Conservation (phyloP, 768 basidiomycete species). For the Boletus barrowsii region DNA sequence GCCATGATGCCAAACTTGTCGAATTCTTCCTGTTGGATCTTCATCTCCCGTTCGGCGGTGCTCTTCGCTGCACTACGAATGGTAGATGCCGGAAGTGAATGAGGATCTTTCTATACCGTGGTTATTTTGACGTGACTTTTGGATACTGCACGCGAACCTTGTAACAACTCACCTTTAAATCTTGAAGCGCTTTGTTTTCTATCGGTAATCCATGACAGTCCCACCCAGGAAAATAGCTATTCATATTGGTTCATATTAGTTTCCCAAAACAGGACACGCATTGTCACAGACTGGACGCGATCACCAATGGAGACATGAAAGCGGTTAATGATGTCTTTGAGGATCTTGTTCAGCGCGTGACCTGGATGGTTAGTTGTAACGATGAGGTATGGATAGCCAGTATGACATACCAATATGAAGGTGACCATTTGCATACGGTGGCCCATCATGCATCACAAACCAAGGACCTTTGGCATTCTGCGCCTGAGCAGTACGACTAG, state of each 20-base stretch:
- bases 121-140: background rate
- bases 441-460: conserved; percentile 93
- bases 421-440: conserved; percentile 96
- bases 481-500: conserved; percentile 41
- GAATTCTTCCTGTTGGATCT: conserved; percentile 77
- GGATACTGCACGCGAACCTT: background rate
- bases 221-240: conserved; percentile 95
- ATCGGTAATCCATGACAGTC: conserved; percentile 98
- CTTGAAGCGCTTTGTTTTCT: conserved; percentile 86
- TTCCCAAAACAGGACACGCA: background rate
- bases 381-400: background rate
- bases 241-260: background rate
- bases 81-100: conserved; percentile 48
- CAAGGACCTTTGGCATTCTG: conserved; percentile 60
- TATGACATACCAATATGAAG: conserved; percentile 79
- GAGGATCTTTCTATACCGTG: conserved; percentile 49
- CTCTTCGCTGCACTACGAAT: conserved; percentile 70
- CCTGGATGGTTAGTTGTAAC: conserved; percentile 43
- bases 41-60: conserved; percentile 73
- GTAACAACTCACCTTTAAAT: conserved; percentile 53
- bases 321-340: conserved; percentile 94
- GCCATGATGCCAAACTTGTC: conserved; percentile 86
- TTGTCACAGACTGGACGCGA: conserved; percentile 68
- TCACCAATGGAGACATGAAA: conserved; percentile 77
- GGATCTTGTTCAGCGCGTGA: conserved; percentile 92